These are phyloP conservation scores for Phialophora verrucosa DNA, from an alignment of 2,329 filamentous ascomycete species.

Conservation along the genomic window DNA sequence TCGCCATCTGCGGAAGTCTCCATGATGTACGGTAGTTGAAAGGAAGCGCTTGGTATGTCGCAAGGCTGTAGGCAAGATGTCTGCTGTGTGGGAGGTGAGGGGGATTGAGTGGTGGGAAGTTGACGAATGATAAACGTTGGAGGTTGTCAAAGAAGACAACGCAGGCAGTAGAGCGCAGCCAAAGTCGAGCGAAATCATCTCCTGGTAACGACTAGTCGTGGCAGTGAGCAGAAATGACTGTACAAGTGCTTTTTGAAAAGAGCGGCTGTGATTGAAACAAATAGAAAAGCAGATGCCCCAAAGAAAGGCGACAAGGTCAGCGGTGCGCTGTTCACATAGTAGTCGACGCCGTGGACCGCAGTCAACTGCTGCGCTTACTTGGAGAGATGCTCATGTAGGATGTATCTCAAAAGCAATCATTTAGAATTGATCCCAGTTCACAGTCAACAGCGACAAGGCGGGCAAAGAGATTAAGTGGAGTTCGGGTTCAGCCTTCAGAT, in stretches of 20 bases:
- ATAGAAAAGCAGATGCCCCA: not conserved
- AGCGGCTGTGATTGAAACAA: not conserved
- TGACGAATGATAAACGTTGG: not conserved
- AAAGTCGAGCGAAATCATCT: not conserved
- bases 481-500: not conserved
- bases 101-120: not conserved
- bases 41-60: not conserved
- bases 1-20: constrained; percentile 39
- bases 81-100: not conserved
- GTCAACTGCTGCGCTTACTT: not conserved
- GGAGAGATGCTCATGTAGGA: not conserved
- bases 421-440: not conserved
- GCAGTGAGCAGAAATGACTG: not conserved
- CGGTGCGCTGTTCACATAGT: constrained; percentile 1
- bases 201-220: not conserved
- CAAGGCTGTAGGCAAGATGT: not conserved
- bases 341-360: not conserved
- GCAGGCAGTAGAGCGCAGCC: constrained; percentile 8
- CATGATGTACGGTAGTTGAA: constrained; percentile 20
- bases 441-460: not conserved
- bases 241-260: not conserved
- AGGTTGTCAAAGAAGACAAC: not conserved
- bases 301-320: not conserved
- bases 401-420: not conserved
- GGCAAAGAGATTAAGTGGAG: not conserved